These are phyloP conservation scores for Phytophthora brassicae DNA, from an alignment of 352 stramenopile species.

Conservation along the genomic window DNA sequence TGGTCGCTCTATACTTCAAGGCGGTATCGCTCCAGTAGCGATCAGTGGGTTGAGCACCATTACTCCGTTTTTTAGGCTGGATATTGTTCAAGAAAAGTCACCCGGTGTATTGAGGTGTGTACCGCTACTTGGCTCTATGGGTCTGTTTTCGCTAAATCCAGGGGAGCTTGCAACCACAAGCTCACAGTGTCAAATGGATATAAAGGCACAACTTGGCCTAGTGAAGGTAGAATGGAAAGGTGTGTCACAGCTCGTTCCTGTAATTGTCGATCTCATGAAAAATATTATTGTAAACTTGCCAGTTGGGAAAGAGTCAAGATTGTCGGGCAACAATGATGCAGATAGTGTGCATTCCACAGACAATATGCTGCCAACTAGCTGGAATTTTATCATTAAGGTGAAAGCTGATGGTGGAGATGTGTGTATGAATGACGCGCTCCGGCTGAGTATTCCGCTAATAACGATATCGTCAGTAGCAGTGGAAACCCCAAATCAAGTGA, in stretches of 20 bases:
- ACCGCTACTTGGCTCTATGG: constrained; percentile 21
- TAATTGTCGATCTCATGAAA: constrained; percentile 15
- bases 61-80: constrained; percentile 24
- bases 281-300: constrained; percentile 11
- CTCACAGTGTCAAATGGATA: constrained; percentile 17
- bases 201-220: constrained; percentile 17
- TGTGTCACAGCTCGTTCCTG: constrained; percentile 10
- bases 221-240: constrained; percentile 25
- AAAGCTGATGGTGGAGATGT: constrained; percentile 29
- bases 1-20: constrained; percentile 27
- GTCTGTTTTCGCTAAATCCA: constrained; percentile 29
- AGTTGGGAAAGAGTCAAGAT: background rate
- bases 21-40: constrained; percentile 24
- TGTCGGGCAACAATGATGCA: background rate
- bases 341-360: background rate
- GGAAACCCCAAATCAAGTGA: constrained; percentile 8
- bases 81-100: constrained; percentile 32
- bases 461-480: constrained; percentile 27
- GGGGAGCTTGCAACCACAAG: constrained; percentile 11
- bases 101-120: constrained; percentile 21
- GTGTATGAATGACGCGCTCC: constrained; percentile 33
- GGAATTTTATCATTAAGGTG: constrained; percentile 29
- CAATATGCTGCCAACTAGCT: constrained; percentile 22
- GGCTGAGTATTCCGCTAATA: constrained; percentile 24
- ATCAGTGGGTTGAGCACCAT: background rate